phyloP scores from a whole-genome alignment of 805 yeast genomes.

The Starmera dryadoides region DNA sequence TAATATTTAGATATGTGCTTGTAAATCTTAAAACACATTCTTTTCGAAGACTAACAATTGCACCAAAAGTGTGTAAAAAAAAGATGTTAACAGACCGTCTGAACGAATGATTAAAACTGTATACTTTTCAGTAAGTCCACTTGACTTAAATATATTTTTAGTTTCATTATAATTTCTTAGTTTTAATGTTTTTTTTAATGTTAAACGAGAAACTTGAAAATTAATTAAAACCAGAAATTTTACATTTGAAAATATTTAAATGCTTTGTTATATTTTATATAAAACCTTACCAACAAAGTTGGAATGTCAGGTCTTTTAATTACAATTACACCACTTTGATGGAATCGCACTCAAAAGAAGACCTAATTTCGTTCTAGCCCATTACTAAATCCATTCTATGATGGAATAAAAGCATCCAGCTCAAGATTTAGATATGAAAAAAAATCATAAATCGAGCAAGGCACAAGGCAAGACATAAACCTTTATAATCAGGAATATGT shows the following conservation, averaged over 20 bases:
- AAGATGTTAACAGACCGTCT: no score
- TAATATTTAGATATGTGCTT: conserved; percentile 38
- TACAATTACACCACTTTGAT: conserved; percentile 25
- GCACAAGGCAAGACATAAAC: conserved; percentile 38
- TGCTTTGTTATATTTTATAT: no score
- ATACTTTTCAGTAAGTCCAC: conserved; percentile 23
- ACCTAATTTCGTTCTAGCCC: conserved; percentile 38
- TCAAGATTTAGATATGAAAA: conserved; percentile 38
- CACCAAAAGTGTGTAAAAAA: conserved; percentile 31
- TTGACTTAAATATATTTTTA: conserved; percentile 20
- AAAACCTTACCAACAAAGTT: no score
- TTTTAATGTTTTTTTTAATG: background rate
- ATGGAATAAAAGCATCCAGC: conserved; percentile 42
- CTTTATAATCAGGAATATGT: no score
- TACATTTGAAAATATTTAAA: no score
- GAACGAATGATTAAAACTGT: no score
- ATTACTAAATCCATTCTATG: conserved; percentile 20
- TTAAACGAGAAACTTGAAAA: background rate
- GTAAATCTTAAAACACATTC: conserved; percentile 52
- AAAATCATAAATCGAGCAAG: conserved; percentile 47
- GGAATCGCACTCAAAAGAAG: conserved; percentile 57
- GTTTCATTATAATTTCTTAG: conserved; percentile 20
- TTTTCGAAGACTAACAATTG: conserved; percentile 47
- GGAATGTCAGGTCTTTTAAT: conserved; percentile 18
- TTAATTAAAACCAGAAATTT: no score